Percentiles rank a stretch among this genome's conserved stretches.
phyloP scores from a whole-genome alignment of 2,329 filamentous ascomycete genomes.

The Didymella pomorum region DNA sequence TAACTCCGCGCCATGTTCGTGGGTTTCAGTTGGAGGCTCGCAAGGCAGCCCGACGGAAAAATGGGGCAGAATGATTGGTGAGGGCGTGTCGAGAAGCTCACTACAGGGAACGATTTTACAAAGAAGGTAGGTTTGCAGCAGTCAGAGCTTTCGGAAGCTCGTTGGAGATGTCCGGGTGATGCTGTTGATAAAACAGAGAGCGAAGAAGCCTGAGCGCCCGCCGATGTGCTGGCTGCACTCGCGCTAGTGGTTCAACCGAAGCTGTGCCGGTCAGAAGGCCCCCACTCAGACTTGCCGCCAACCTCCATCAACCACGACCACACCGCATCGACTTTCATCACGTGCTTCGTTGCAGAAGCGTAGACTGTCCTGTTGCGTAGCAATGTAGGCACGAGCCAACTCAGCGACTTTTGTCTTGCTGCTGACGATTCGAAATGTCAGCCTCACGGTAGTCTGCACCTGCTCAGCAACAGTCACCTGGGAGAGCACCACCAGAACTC shows the following conservation, averaged over 20 bases:
- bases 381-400: neutral
- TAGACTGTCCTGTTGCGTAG: neutral
- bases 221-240: conserved; percentile 2
- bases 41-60: neutral
- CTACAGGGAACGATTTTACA: neutral
- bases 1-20: neutral
- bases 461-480: neutral
- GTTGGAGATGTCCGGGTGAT: neutral
- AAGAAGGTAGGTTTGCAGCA: neutral
- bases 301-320: conserved; percentile 10
- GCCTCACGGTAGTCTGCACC: neutral
- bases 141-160: neutral
- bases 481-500: neutral
- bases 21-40: neutral
- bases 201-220: neutral
- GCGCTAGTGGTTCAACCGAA: neutral
- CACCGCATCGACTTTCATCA: conserved; percentile 5
- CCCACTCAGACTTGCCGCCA: neutral
- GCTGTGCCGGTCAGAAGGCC: neutral
- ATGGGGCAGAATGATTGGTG: neutral
- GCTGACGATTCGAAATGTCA: neutral
- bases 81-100: neutral
- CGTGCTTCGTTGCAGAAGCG: neutral
- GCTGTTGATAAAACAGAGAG: neutral
- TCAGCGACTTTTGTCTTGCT: neutral